Percentiles rank a stretch among this genome's conserved stretches.
Evolutionary conservation across 2,329 filamentous ascomycete species (phyloP).

Genomic region (Alternaria conjuncta): DNA sequence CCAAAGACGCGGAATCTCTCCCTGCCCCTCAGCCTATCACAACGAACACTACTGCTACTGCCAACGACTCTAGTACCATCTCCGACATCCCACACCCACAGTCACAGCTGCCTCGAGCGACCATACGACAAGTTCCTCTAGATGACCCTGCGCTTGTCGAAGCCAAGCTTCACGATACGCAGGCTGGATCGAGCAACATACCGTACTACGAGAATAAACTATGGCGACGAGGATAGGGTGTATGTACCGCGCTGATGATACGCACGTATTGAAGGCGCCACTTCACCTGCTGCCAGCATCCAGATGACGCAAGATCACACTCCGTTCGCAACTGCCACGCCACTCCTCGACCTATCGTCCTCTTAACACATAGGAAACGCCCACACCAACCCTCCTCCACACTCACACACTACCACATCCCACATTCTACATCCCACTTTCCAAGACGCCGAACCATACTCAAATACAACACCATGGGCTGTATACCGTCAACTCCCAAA

Average conservation of each 20-base stretch:
- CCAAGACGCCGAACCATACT: too few relatives aligned
- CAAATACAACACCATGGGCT: neutral
- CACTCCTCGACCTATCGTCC: neutral
- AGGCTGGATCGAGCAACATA: neutral
- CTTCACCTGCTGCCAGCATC: neutral
- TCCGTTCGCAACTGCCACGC: neutral
- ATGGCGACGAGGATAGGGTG: neutral
- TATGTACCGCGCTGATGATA: fast-evolving
- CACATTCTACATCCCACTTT: fast-evolving
- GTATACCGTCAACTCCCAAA: neutral
- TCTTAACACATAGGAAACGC: too few relatives aligned
- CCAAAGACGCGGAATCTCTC: neutral
- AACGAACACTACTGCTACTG: neutral
- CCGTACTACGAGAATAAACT: neutral
- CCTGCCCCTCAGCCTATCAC: neutral
- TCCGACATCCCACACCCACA: neutral
- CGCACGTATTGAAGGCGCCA: fast-evolving
- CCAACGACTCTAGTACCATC: neutral
- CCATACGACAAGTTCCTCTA: neutral
- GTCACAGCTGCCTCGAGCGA: neutral
- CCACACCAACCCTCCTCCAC: neutral
- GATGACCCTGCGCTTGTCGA: neutral
- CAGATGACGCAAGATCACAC: neutral
- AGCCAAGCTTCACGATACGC: neutral
- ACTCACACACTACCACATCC: too few relatives aligned